Evolutionary conservation across 2,329 filamentous ascomycete species (phyloP).

Genomic region (Penicillium sp.): DNA sequence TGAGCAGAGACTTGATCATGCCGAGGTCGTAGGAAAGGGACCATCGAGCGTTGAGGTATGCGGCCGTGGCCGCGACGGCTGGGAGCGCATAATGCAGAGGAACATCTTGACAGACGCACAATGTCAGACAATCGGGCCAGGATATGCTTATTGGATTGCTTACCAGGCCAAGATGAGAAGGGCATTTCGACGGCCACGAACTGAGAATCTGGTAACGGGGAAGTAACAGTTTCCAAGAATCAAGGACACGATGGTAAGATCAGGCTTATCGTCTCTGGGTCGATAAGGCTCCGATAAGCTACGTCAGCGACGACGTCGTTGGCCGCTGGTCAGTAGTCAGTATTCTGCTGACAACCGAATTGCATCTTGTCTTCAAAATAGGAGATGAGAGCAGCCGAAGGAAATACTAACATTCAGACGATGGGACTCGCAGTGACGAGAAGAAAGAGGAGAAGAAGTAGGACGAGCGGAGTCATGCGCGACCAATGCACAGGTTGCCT

Average conservation of each 20-base stretch:
- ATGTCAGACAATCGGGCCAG: neutral
- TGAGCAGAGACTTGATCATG: slow-evolving; percentile 52
- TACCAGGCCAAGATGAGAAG: slow-evolving; percentile 16
- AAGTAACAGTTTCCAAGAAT: neutral
- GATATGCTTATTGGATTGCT: neutral
- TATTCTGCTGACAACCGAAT: too few species aligned
- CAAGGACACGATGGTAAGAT: neutral
- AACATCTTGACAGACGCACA: slow-evolving; percentile 21
- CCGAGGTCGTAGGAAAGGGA: slow-evolving; percentile 60
- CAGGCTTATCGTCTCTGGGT: neutral
- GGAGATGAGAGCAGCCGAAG: too few species aligned
- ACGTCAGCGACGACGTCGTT: neutral
- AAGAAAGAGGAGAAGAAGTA: too few species aligned
- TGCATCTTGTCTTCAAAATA: too few species aligned
- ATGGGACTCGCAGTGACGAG: too few species aligned
- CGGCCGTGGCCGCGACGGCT: slow-evolving; percentile 60
- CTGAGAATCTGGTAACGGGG: neutral
- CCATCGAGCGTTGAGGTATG: slow-evolving; percentile 70
- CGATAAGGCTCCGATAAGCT: neutral
- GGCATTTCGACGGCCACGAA: slow-evolving; percentile 2
- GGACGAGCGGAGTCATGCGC: too few species aligned
- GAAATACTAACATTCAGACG: too few species aligned
- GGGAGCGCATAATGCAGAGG: slow-evolving; percentile 47
- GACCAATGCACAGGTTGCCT: too few species aligned
- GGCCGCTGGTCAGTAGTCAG: neutral